These are phyloP conservation scores for Chytriomyces confervae DNA, from an alignment of 192 early-diverging fungal species.

Conservation along the genomic window DNA sequence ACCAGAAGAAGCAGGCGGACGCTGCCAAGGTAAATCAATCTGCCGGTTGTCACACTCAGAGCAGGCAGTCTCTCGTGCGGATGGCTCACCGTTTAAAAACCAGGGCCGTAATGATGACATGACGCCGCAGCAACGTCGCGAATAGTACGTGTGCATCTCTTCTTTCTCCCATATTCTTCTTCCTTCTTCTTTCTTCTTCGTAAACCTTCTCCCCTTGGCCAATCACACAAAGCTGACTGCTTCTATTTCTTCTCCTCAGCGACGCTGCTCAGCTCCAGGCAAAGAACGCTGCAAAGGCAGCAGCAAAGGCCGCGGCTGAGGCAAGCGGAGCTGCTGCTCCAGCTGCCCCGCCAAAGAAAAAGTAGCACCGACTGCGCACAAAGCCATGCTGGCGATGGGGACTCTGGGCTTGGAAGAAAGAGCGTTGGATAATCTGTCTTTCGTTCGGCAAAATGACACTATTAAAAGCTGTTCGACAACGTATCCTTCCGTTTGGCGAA, in stretches of 20 bases:
- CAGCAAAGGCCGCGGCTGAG: constrained; percentile 21
- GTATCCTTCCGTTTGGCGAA: no score
- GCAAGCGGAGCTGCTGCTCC: not conserved
- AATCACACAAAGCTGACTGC: not conserved
- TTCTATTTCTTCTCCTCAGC: constrained; percentile 14
- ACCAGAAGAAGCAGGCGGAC: constrained; percentile 23
- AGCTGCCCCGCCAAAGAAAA: constrained; percentile 1
- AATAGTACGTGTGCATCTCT: constrained; percentile 6
- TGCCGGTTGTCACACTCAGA: not conserved
- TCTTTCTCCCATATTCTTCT: not conserved
- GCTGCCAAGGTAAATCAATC: constrained; percentile 2
- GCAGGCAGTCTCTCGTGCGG: not conserved
- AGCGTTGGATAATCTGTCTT: no score
- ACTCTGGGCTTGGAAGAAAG: no score
- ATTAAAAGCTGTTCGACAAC: no score
- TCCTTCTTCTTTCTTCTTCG: not conserved
- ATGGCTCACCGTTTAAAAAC: not conserved
- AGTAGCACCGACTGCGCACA: not conserved
- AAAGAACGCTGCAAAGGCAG: constrained; percentile 24
- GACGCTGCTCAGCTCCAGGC: constrained; percentile 31
- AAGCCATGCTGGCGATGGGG: no score
- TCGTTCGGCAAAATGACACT: no score
- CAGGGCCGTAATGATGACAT: constrained; percentile 27
- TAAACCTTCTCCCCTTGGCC: not conserved
- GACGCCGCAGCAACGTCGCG: constrained; percentile 27